phyloP scores from a whole-genome alignment of 2,329 filamentous ascomycete species.

The Xylariaceae sp. region DNA sequence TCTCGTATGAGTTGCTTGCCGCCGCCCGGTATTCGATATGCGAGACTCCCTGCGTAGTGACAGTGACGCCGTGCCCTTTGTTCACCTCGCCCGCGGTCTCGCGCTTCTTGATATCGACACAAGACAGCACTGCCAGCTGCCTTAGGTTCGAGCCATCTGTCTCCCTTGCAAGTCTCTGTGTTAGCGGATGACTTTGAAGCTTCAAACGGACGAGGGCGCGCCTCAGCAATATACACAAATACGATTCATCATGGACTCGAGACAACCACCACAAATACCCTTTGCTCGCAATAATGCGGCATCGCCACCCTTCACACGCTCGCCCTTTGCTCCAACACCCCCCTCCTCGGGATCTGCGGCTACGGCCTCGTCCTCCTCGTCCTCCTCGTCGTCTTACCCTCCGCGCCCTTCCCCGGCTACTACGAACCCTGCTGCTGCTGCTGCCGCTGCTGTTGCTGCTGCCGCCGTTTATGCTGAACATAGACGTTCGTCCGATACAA shows the following conservation, averaged over 20 bases:
- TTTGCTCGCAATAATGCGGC: constrained; percentile 30
- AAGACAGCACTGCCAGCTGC: background rate
- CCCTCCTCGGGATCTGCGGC: constrained; percentile 6
- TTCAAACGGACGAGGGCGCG: background rate
- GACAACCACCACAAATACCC: constrained; percentile 29
- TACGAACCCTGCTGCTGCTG: constrained; percentile 26
- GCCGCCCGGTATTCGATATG: constrained; percentile 9
- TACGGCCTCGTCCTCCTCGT: constrained; percentile 15
- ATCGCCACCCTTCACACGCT: constrained; percentile 27
- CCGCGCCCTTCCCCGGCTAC: constrained; percentile 27
- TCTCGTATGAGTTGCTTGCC: background rate
- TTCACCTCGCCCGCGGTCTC: background rate
- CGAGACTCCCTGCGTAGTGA: constrained; percentile 2
- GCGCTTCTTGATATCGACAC: constrained; percentile 1
- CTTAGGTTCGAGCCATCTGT: background rate
- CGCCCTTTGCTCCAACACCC: constrained; percentile 24
- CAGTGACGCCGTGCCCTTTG: constrained; percentile 5
- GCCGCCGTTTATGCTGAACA: constrained; percentile 21
- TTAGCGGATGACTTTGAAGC: background rate
- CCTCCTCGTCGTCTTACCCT: constrained; percentile 28
- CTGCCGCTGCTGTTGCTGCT: constrained; percentile 16
- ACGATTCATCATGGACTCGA: constrained; percentile 28
- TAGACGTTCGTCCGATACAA: constrained; percentile 31
- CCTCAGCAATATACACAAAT: background rate
- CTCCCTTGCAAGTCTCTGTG: background rate